Evolutionary conservation across 257 asterid species (phyloP), one percentile per base, ranked within the genome.

Genomic region (Capsicum chinense): DNA sequence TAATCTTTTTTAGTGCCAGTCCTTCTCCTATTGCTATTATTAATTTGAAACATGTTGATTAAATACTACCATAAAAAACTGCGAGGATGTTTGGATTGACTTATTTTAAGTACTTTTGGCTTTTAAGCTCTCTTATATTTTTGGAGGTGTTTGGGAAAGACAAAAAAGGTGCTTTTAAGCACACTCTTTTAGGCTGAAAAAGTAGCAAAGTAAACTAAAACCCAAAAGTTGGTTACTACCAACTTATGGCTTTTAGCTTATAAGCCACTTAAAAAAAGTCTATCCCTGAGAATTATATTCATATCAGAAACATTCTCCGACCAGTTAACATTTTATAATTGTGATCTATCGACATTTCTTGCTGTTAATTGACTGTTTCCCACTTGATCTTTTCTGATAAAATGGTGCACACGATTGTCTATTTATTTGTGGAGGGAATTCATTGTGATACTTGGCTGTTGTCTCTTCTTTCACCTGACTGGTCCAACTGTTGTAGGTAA

Each of bases 401-500:
- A 48, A 74, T 21, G 44, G 80, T 1, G 6, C 42, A 50, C 7
- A 6, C 6, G 19, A 56, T 21, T 74, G 50, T 74, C 47, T 21
- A 74, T 70, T 70, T 9, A 16, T 42, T 42, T 42, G 35, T 12
- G 47, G 57, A 21, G 13, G 42, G 19, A 48, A 1, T 12, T 21
- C 19, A 33, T 66, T 47, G 13, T 21, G 62, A 48, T 21, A 12
- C 6, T 48, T 13, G 6, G 12, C n/a, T 3, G 3, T 71, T 47
- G 4, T 26, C 11, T 50, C 5, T 44, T 70, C 58, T 17, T 44
- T 71, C 4, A 71, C 13, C 57, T 74, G 80, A 19, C 80, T 48
- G 60, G 80, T 47, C 35, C n/a, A 39, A 16, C 44, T 50, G 76
- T 83, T 80, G 59, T 90, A 96, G 99, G 97, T 96, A 11, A 92